Evolutionary conservation across 2,329 filamentous ascomycete species (phyloP).

Genomic region (Microdochium paspali): DNA sequence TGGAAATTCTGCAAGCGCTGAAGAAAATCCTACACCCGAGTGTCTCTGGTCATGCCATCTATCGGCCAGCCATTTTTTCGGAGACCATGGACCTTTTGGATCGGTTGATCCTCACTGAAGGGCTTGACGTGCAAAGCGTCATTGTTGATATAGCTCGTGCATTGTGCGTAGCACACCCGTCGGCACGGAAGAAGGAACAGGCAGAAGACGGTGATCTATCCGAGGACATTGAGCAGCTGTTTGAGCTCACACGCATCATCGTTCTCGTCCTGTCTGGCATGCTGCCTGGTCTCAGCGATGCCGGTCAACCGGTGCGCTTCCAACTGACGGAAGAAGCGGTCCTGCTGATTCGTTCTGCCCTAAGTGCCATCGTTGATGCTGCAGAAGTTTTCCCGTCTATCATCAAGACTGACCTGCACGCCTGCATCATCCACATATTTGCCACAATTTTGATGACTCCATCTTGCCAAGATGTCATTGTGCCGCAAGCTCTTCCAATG

Average conservation of each 20-base stretch:
- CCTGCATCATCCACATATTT: conserved; percentile 95
- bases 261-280: conserved; percentile 84
- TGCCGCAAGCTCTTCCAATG: conserved; percentile 82
- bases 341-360: conserved; percentile 65
- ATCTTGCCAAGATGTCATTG: conserved; percentile 76
- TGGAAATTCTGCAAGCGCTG: conserved; percentile 82
- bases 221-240: conserved; percentile 95
- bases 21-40: conserved; percentile 93
- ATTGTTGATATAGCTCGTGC: conserved; percentile 92
- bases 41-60: conserved; percentile 93
- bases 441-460: conserved; percentile 84
- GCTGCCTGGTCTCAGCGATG: conserved; percentile 70
- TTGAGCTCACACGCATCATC: conserved; percentile 92
- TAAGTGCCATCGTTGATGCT: conserved; percentile 86
- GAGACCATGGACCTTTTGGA: conserved; percentile 96
- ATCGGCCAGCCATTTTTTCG: conserved; percentile 89
- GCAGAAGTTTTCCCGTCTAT: conserved; percentile 93
- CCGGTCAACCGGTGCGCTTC: conserved; percentile 56
- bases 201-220: conserved; percentile 71
- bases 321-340: conserved; percentile 83
- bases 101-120: conserved; percentile 84
- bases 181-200: conserved; percentile 61
- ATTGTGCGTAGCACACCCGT: conserved; percentile 83
- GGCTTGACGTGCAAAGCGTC: conserved; percentile 76
- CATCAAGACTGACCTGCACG: conserved; percentile 92